Conservation (phyloP, 805 yeast species). For the Clavispora fructus region DNA sequence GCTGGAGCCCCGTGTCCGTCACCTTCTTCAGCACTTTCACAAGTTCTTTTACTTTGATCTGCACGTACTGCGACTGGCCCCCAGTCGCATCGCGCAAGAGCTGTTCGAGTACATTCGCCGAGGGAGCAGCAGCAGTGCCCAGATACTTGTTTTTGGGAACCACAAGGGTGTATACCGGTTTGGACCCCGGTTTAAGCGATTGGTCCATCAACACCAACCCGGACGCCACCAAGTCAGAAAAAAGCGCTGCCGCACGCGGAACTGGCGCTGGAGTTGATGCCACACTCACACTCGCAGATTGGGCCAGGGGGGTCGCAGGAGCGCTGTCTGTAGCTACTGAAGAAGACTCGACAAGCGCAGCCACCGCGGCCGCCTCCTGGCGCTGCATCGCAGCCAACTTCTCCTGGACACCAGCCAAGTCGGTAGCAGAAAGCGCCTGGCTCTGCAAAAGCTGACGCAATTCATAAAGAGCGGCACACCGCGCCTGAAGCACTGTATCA, state of each 20-base stretch:
- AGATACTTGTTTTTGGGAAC: constrained; percentile 28
- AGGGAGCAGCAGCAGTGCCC: constrained; percentile 3
- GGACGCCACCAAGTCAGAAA: constrained; percentile 27
- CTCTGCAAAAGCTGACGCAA: constrained; percentile 36
- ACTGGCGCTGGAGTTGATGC: constrained; percentile 3
- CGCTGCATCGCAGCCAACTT: constrained; percentile 35
- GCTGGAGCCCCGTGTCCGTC: constrained; percentile 20
- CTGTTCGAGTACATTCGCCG: constrained; percentile 11
- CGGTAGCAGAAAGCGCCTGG: constrained; percentile 29
- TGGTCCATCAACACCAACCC: constrained; percentile 39
- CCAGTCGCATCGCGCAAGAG: constrained; percentile 10
- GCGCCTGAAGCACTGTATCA: constrained; percentile 38
- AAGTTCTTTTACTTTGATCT: constrained; percentile 27
- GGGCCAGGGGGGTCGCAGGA: neutral
- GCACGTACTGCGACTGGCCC: constrained; percentile 26
- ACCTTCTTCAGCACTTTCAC: constrained; percentile 19
- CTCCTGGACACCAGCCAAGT: constrained; percentile 33
- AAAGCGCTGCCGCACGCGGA: constrained; percentile 25
- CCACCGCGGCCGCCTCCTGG: constrained; percentile 17
- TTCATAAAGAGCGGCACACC: constrained; percentile 42
- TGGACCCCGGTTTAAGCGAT: constrained; percentile 35
- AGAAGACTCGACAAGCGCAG: neutral
- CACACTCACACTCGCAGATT: constrained; percentile 1
- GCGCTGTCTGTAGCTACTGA: neutral
- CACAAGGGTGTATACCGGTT: constrained; percentile 27